Evolutionary conservation across 129 eudicot species (phyloP), one percentile per base, ranked within the genome.

Genomic region (Helichrysum umbraculigerum): DNA sequence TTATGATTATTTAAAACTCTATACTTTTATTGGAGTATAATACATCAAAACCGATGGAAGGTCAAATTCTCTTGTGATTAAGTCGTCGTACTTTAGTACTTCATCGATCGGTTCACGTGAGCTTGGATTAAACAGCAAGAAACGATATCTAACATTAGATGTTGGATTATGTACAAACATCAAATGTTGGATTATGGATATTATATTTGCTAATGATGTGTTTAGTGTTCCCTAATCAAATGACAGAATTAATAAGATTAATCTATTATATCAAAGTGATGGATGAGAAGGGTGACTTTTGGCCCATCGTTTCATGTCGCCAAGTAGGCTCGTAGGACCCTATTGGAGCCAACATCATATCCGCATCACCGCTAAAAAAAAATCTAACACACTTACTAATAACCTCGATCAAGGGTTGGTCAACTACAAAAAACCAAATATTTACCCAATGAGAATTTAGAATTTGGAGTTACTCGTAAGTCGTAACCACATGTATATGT

Each of bases 231-330:
- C 81, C 85, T 79, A 86, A 86, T 82, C 71, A 72, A 82, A 66
- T 65, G 80, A 81, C 77, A 79, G 52, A 79, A 62, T 25, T 25
- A 25, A 51, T 56, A 44, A 29, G 32, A 51, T 25, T 25, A 25
- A 25, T n/a, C n/a, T n/a, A n/a, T 37, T 66, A 70, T 41, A 61
- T 50, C 25, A 30, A n/a, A 37, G 71, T 67, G 69, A 72, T 58
- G 65, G 60, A 65, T 78, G 64, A 78, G 65, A 78, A 41, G 37
- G 63, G 39, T 79, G 78, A 78, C 90, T 86, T 88, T 86, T 86
- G 74, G 90, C 87, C 93, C 88, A 84, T 86, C 90, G 77, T 79
- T 76, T 86, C 90, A 28, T 86, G 90, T 88, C 88, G 50, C 83
- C 76, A 17, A 4, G 42, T 47, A 47, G 54, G 16, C 51, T 16